Evolutionary conservation across 2,329 filamentous ascomycete genomes (phyloP).

Genomic region (Fusarium nygamai): DNA sequence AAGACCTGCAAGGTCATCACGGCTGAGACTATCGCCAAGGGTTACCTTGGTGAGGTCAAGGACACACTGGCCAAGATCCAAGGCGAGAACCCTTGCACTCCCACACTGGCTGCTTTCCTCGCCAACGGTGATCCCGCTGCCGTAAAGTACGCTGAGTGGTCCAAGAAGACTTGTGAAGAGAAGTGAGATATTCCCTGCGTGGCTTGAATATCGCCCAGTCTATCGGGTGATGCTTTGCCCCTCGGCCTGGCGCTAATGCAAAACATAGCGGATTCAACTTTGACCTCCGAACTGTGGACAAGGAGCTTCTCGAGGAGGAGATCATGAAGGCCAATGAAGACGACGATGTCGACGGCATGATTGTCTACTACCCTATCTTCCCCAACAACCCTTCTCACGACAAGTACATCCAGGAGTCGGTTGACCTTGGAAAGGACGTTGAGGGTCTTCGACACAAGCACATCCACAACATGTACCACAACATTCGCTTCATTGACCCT

Average conservation of each 20-base stretch:
- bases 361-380: conserved; percentile 99
- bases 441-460: conserved; percentile 94
- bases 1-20: conserved; percentile 93
- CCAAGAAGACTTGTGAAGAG: conserved; percentile 93
- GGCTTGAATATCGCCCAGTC: conserved; percentile 30
- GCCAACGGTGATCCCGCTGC: conserved; percentile 93
- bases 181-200: conserved; percentile 72
- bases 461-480: conserved; percentile 99
- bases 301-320: conserved; percentile 89
- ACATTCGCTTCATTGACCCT: conserved; percentile 90
- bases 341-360: conserved; percentile 81
- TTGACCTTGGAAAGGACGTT: conserved; percentile 90
- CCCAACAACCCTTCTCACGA: conserved; percentile 82
- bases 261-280: conserved; percentile 83
- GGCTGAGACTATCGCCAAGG: conserved; percentile 86
- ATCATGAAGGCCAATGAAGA: conserved; percentile 88
- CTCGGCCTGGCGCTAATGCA: conserved; percentile 37
- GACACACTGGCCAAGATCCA: conserved; percentile 78
- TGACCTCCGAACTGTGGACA: conserved; percentile 82
- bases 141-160: conserved; percentile 95
- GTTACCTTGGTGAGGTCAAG: conserved; percentile 79
- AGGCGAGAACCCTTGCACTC: conserved; percentile 63
- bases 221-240: conserved; percentile 31
- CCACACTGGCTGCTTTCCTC: conserved; percentile 88
- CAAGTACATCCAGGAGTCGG: conserved; percentile 94